Evolutionary conservation across 139 green algal species (phyloP).

Genomic region (Chlamydomonas urium): DNA sequence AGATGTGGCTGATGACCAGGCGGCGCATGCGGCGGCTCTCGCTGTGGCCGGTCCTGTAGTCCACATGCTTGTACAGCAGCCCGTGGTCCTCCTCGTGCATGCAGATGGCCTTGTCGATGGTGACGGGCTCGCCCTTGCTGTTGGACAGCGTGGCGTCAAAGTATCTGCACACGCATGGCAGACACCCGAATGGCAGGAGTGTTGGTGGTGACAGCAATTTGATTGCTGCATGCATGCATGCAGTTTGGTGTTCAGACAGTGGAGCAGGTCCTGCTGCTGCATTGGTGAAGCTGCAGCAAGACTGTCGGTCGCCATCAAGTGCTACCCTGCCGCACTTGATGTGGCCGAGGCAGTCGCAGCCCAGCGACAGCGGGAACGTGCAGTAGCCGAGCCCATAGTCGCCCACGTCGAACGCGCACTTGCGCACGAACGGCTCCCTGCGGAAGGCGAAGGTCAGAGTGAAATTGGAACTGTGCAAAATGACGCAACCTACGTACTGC

Average conservation of each 20-base stretch:
- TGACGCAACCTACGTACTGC: no score
- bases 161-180: no score
- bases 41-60: slow-evolving; percentile 32
- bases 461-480: no score
- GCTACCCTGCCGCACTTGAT: slow-evolving; percentile 60
- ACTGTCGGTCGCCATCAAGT: no score
- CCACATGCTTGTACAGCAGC: slow-evolving; percentile 55
- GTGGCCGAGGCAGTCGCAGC: slow-evolving; percentile 83
- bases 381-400: slow-evolving; percentile 52
- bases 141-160: slow-evolving; percentile 70
- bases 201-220: no score
- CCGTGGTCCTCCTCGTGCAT: slow-evolving; percentile 81
- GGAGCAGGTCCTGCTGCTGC: neutral
- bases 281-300: neutral
- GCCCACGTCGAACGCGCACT: slow-evolving; percentile 82
- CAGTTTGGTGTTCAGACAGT: neutral
- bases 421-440: slow-evolving; percentile 61
- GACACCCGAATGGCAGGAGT: no score
- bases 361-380: slow-evolving; percentile 64
- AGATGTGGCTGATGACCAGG: slow-evolving; percentile 54
- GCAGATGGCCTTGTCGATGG: slow-evolving; percentile 70
- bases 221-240: no score
- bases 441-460: slow-evolving; percentile 59
- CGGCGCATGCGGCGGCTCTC: slow-evolving; percentile 42
- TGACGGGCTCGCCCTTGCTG: slow-evolving; percentile 42